Conservation (phyloP, 2,329 filamentous ascomycete species). For the Talaromyces piceae region DNA sequence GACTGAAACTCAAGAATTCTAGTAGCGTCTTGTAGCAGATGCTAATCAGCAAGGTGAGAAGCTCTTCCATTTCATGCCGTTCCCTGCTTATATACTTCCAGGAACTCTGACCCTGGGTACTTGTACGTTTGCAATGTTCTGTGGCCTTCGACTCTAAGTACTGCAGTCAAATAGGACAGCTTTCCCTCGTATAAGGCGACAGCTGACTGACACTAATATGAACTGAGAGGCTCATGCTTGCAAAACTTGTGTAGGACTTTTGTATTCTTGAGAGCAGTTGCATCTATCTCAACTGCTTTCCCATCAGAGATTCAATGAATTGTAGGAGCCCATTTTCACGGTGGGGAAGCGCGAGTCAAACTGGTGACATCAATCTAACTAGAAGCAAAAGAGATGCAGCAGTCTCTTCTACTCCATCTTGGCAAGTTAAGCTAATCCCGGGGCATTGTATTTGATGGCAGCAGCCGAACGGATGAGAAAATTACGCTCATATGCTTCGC, state of each 20-base stretch:
- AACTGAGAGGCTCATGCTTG: background rate
- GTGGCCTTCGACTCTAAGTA: background rate
- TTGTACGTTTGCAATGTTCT: background rate
- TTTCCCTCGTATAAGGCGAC: background rate
- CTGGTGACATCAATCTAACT: background rate
- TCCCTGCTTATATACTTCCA: too few relatives aligned
- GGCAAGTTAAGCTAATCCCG: background rate
- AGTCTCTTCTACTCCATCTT: background rate
- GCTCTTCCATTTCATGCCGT: background rate
- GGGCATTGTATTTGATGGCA: background rate
- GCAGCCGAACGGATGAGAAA: background rate
- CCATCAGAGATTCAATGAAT: background rate
- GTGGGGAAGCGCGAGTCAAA: background rate
- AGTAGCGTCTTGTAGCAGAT: background rate
- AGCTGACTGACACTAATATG: background rate
- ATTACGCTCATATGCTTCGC: background rate
- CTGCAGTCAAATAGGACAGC: background rate
- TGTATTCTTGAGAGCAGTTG: background rate
- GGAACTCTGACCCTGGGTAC: too few relatives aligned
- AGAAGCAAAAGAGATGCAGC: background rate
- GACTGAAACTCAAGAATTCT: background rate
- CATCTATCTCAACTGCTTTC: background rate
- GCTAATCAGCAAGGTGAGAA: background rate
- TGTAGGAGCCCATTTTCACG: background rate
- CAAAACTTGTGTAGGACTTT: background rate